These are phyloP conservation scores for Suillus subluteus DNA, from an alignment of 768 basidiomycete species.

Conservation along the genomic window DNA sequence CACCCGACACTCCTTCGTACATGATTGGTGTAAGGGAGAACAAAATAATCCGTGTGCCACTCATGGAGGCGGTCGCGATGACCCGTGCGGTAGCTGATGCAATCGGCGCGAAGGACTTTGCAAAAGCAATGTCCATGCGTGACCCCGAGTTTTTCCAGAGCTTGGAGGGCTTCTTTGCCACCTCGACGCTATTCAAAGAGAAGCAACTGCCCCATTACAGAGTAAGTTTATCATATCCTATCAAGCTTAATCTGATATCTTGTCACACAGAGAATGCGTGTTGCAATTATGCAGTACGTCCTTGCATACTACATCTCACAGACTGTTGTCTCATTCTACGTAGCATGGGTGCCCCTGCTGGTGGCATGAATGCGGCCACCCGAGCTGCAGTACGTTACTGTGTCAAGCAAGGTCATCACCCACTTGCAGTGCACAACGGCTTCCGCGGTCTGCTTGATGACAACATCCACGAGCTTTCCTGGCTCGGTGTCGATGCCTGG, in stretches of 20 bases:
- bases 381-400: conserved; percentile 95
- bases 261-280: conserved; percentile 62
- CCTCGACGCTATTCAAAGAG: conserved; percentile 62
- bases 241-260: conserved; percentile 17
- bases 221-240: conserved; percentile 34
- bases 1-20: conserved; percentile 90
- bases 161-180: conserved; percentile 81
- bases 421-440: conserved; percentile 94
- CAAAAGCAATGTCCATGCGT: conserved; percentile 82
- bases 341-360: conserved; percentile 95
- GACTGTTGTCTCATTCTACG: conserved; percentile 10
- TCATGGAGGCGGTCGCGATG: conserved; percentile 92
- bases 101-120: conserved; percentile 82
- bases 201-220: conserved; percentile 53
- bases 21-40: conserved; percentile 98
- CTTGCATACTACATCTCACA: not conserved
- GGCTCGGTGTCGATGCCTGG: conserved; percentile 98
- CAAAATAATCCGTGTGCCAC: conserved; percentile 88
- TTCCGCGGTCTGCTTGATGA: conserved; percentile 95
- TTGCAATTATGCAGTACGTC: conserved; percentile 84
- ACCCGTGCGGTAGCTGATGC: conserved; percentile 86
- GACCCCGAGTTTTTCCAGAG: conserved; percentile 92
- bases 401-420: conserved; percentile 86
- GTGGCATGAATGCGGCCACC: conserved; percentile 98
- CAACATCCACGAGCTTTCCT: conserved; percentile 81